Evolutionary conservation across 1,139 yeast species (phyloP).

Genomic region (Saccharomyces pastorianus): DNA sequence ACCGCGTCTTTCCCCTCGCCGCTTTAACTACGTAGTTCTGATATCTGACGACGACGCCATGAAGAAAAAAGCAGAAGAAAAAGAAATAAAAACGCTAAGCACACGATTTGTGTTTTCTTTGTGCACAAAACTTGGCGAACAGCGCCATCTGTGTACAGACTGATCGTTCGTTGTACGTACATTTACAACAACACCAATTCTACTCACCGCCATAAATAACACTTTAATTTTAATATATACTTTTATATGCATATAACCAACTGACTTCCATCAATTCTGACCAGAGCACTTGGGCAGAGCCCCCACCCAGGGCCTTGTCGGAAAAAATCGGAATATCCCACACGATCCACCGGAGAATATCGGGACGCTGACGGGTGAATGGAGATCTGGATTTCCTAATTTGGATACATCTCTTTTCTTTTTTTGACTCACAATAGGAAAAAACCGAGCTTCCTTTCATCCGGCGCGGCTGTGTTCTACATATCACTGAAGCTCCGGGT

Average conservation of each 20-base stretch:
- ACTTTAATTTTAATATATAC: background rate
- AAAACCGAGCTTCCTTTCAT: background rate
- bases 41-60: conserved; percentile 69
- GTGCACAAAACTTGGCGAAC: conserved; percentile 25
- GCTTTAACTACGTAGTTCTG: conserved; percentile 50
- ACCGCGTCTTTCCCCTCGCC: conserved; percentile 12
- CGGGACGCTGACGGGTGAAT: background rate
- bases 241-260: background rate
- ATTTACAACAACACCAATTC: background rate
- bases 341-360: background rate
- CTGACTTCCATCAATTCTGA: background rate
- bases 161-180: conserved; percentile 5
- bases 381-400: background rate
- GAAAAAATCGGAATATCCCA: background rate
- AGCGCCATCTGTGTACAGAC: conserved; percentile 25
- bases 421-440: background rate
- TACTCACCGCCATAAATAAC: background rate
- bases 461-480: background rate
- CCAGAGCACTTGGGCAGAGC: background rate
- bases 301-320: background rate
- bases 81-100: conserved; percentile 39
- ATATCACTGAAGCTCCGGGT: background rate
- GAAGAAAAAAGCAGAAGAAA: conserved; percentile 56
- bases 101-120: conserved; percentile 30
- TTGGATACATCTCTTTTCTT: background rate